Evolutionary conservation across 495 filamentous ascomycete species (phyloP).

Genomic region (Amniculicola lignicola): DNA sequence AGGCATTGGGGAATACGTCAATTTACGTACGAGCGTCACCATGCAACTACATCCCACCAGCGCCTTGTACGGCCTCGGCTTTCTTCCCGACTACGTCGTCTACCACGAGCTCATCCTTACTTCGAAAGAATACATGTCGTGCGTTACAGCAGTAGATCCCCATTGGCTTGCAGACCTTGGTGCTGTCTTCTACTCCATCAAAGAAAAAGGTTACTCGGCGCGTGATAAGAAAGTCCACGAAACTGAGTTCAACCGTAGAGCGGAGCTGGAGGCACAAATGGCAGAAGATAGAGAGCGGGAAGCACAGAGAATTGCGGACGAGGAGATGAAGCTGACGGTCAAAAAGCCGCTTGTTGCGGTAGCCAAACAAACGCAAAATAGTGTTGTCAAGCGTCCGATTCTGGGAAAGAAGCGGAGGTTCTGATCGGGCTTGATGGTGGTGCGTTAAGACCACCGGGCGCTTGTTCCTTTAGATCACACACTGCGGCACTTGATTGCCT

Average conservation of each 20-base stretch:
- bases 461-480: too few species aligned
- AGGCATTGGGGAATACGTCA: constrained; percentile 96
- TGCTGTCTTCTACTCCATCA: constrained; percentile 97
- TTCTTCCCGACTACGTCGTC: constrained; percentile 93
- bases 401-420: too few species aligned
- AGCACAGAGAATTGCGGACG: constrained; percentile 50
- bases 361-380: constrained; percentile 34
- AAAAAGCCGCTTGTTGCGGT: constrained; percentile 19
- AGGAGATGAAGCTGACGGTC: constrained; percentile 40
- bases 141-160: constrained; percentile 93
- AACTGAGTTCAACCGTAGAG: constrained; percentile 88
- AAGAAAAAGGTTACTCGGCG: constrained; percentile 94
- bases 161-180: constrained; percentile 98
- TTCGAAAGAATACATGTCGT: constrained; percentile 97
- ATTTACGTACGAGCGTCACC: constrained; percentile 88
- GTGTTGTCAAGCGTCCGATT: constrained; percentile 42
- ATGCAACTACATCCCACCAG: constrained; percentile 93
- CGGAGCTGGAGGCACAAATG: constrained; percentile 95
- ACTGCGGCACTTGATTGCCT: too few species aligned
- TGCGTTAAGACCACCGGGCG: too few species aligned
- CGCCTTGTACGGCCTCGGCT: constrained; percentile 86
- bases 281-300: constrained; percentile 74
- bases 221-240: constrained; percentile 87
- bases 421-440: too few species aligned
- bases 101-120: constrained; percentile 99